Conservation (phyloP, 2,329 filamentous ascomycete genomes). For the Diaporthe velutina region DNA sequence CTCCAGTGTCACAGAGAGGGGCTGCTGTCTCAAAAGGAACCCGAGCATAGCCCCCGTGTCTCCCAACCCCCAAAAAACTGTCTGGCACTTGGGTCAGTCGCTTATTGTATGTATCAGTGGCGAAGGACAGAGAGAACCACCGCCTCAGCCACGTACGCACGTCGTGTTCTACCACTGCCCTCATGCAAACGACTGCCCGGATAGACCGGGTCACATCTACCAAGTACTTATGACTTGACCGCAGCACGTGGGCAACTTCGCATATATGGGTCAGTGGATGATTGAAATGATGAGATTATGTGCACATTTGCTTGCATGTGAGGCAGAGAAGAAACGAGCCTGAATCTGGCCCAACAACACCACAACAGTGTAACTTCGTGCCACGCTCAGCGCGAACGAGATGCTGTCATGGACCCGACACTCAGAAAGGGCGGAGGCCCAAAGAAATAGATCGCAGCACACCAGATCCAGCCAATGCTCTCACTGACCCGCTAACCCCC, state of each 20-base stretch:
- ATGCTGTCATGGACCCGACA: background rate
- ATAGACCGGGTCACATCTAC: background rate
- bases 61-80: background rate
- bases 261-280: background rate
- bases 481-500: no score
- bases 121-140: conserved; percentile 1
- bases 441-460: background rate
- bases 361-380: background rate
- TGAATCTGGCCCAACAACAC: background rate
- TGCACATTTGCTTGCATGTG: background rate
- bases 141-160: conserved; percentile 17
- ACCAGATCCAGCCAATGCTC: background rate
- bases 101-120: conserved; percentile 3
- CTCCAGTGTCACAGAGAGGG: conserved; percentile 29
- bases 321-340: background rate
- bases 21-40: conserved; percentile 21
- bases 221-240: background rate
- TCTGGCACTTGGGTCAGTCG: background rate
- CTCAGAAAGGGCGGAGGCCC: background rate
- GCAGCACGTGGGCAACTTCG: background rate
- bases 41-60: conserved; percentile 22
- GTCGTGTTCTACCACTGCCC: background rate
- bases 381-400: background rate
- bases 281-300: background rate
- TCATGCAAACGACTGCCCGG: background rate